Base-by-base conservation (phyloP, 345 rosid species). In the Gossypium ekmanianum region DNA sequence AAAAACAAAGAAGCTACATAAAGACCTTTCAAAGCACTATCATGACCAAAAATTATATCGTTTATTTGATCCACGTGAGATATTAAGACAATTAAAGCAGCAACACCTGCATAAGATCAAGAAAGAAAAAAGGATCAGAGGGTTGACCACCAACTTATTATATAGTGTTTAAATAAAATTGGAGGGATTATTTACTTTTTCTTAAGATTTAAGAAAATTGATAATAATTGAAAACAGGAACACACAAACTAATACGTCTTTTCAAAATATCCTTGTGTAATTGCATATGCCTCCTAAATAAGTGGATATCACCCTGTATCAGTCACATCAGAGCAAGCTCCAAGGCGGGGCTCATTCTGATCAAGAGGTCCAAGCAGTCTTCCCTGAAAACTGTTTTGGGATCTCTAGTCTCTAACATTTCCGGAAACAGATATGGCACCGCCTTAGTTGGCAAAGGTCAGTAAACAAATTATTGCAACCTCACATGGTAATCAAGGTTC, bases 1-100 rank as follows among this genome's bases (percentile, higher is more conserved):
- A 47, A 20, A 41, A 45, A 43, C 47, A 61, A 68, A 78, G 71
- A 83, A 74, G 22, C 56, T 68, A 55, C 7, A 47, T 16, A 14
- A 73, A n/a, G 20, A 93, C 98, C 98, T 91, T 82, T 87, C 18
- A 84, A 57, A 77, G 82, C 83, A 74, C 93, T 88, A 61, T 85
- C 89, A 2, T 80, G 82, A 63, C 94, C 91, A 75, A 86, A 88
- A 73, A 89, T 72, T 57, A 86, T 58, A 73, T 87, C 90, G 63
- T 83, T 73, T 11, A 87, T 81, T 77, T 92, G 92, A 80, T 89
- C 91, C 58, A 74, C 87, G 56, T 88, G 88, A 74, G 96, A 87
- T 58, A 87, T 79, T 80, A 85, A 76, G 67, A 94, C 81, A 73
- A 94, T 77, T 77, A 94, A 83, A 71, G 92, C 92, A 75, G 86